These are phyloP conservation scores for Suillus weaverae DNA, from an alignment of 768 basidiomycete genomes.

Conservation along the genomic window DNA sequence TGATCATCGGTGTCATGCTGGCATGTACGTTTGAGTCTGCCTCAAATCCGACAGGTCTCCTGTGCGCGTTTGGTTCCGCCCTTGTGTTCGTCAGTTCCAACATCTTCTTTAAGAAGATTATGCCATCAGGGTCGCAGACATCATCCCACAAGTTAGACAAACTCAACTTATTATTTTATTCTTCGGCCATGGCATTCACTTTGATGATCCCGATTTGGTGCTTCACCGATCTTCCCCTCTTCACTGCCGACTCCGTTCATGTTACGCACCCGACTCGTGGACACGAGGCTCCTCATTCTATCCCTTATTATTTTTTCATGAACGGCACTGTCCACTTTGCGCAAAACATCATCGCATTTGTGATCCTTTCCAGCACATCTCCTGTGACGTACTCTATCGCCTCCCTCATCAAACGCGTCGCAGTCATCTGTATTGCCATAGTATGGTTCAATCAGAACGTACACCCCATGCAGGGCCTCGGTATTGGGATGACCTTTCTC, in stretches of 20 bases:
- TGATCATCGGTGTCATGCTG: slow-evolving; percentile 96
- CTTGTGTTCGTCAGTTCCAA: slow-evolving; percentile 97
- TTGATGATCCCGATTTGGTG: slow-evolving; percentile 97
- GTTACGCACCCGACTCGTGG: slow-evolving; percentile 47
- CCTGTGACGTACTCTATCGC: slow-evolving; percentile 99
- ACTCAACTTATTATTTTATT: slow-evolving; percentile 93
- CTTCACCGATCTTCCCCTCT: slow-evolving; percentile 81
- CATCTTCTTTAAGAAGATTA: slow-evolving; percentile 98
- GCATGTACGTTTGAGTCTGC: slow-evolving; percentile 93
- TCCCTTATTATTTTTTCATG: slow-evolving; percentile 82
- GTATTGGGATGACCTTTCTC: slow-evolving; percentile 87
- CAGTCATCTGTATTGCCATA: slow-evolving; percentile 96
- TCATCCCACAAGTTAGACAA: slow-evolving; percentile 88
- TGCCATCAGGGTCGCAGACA: slow-evolving; percentile 62
- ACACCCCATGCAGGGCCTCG: slow-evolving; percentile 80
- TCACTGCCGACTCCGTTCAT: slow-evolving; percentile 46
- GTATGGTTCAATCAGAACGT: slow-evolving; percentile 93
- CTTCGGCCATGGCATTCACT: slow-evolving; percentile 89
- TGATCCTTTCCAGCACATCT: slow-evolving; percentile 92
- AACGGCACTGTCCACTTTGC: slow-evolving; percentile 97
- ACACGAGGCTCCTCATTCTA: slow-evolving; percentile 55
- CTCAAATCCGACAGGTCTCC: slow-evolving; percentile 82
- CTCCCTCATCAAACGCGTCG: slow-evolving; percentile 95
- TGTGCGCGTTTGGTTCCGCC: slow-evolving; percentile 96
- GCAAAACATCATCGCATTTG: slow-evolving; percentile 97